Evolutionary conservation across 345 rosid genomes (phyloP).

Genomic region (Eucalyptus globulus): DNA sequence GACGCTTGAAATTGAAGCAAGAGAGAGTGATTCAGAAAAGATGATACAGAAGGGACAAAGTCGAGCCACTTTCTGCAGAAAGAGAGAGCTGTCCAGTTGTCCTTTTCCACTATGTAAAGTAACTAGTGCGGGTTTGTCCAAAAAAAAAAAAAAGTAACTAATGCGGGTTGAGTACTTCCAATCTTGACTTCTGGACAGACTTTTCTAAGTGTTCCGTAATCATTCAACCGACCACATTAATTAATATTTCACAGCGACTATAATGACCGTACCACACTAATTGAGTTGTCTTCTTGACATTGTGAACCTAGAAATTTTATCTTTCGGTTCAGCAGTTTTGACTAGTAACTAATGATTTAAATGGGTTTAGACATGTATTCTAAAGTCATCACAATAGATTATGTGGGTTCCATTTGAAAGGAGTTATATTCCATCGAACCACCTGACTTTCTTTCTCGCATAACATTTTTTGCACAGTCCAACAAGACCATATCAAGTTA

Average conservation of each 20-base stretch:
- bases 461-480: not conserved
- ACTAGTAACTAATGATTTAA: not conserved
- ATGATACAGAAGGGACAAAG: not conserved
- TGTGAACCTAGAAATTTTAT: not conserved
- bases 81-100: not conserved
- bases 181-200: not conserved
- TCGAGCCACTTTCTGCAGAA: not conserved
- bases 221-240: not conserved
- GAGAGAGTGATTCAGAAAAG: not conserved
- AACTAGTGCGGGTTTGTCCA: not conserved
- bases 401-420: not conserved
- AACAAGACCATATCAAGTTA: not conserved
- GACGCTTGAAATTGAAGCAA: not conserved
- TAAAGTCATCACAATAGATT: not conserved
- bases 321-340: not conserved
- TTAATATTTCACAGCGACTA: not conserved
- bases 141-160: not conserved
- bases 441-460: not conserved
- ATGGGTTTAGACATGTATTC: not conserved
- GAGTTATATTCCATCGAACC: not conserved
- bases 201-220: not conserved
- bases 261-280: not conserved
- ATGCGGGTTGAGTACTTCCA: not conserved
- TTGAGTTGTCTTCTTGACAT: not conserved
- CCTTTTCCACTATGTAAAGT: not conserved